phyloP scores from a whole-genome alignment of 495 filamentous ascomycete genomes.

The Filosporella fistucella region DNA sequence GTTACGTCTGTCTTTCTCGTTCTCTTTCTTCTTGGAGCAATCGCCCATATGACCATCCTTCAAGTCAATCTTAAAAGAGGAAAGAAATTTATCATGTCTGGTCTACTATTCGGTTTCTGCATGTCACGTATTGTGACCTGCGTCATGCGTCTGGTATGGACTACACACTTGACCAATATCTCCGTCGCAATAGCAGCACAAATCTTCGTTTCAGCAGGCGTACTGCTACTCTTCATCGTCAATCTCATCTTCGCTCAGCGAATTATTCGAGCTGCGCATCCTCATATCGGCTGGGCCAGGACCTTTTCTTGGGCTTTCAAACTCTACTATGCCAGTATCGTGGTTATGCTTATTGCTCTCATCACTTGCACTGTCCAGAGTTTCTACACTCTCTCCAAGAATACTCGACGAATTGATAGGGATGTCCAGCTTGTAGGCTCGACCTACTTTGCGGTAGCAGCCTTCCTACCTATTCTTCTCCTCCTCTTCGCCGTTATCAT shows the following conservation, averaged over 20 bases:
- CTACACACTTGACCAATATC: conserved; percentile 38
- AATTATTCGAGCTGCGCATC: conserved; percentile 69
- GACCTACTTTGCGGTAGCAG: conserved; percentile 64
- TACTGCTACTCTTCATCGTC: conserved; percentile 73
- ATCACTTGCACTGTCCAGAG: conserved; percentile 61
- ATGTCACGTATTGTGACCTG: conserved; percentile 64
- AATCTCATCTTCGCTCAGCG: conserved; percentile 80
- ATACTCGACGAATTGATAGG: conserved; percentile 45
- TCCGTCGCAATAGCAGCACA: conserved; percentile 63
- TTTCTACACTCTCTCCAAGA: conserved; percentile 57
- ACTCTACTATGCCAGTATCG: conserved; percentile 55
- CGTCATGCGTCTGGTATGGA: conserved; percentile 59
- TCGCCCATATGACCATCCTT: conserved; percentile 62
- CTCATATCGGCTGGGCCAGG: conserved; percentile 61
- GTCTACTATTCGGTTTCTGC: conserved; percentile 55
- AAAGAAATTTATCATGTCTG: conserved; percentile 74
- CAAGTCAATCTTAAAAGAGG: conserved; percentile 48
- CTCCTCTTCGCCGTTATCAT: conserved; percentile 48
- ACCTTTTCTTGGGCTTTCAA: conserved; percentile 44
- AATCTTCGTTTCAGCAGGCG: conserved; percentile 72
- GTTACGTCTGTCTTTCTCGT: conserved; percentile 59
- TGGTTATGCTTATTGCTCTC: conserved; percentile 59
- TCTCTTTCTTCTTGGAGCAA: conserved; percentile 56
- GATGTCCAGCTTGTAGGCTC: conserved; percentile 62
- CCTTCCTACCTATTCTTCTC: conserved; percentile 71